These are phyloP conservation scores for Brassica carinata DNA, from an alignment of 345 rosid species.

Conservation along the genomic window DNA sequence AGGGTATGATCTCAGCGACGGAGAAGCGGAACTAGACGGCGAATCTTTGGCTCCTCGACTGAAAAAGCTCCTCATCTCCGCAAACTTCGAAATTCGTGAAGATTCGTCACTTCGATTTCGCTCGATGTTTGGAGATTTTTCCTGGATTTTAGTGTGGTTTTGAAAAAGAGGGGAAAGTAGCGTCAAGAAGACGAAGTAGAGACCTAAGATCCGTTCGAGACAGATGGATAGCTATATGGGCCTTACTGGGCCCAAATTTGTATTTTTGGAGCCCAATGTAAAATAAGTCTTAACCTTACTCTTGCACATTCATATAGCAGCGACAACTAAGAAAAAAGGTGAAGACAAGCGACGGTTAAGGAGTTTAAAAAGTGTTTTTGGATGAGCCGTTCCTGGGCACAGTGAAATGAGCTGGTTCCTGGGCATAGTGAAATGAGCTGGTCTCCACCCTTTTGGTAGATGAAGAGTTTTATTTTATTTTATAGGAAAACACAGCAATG, in stretches of 20 bases:
- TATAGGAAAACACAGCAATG: no score
- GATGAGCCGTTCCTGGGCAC: neutral
- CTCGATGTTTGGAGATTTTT: neutral
- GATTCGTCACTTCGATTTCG: neutral
- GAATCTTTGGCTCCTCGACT: conserved; percentile 47
- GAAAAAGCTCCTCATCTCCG: conserved; percentile 49
- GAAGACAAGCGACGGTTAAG: no score
- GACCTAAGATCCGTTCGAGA: conserved; percentile 33
- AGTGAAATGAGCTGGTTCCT: no score
- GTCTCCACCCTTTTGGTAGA: neutral
- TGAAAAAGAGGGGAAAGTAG: conserved; percentile 4
- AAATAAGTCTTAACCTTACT: neutral
- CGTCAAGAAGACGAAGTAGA: neutral
- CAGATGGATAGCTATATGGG: conserved; percentile 23
- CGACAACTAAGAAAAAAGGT: no score
- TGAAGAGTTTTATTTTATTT: neutral
- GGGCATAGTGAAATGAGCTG: neutral
- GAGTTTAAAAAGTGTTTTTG: no score
- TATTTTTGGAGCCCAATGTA: neutral
- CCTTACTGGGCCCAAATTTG: neutral
- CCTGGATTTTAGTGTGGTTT: neutral
- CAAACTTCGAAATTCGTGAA: neutral
- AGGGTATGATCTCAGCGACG: conserved; percentile 38
- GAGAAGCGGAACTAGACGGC: conserved; percentile 41
- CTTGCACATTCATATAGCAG: neutral